Evolutionary conservation across 768 basidiomycete species (phyloP), one percentile per base, ranked within the genome.

Genomic region (Melanogaster broomeanus): DNA sequence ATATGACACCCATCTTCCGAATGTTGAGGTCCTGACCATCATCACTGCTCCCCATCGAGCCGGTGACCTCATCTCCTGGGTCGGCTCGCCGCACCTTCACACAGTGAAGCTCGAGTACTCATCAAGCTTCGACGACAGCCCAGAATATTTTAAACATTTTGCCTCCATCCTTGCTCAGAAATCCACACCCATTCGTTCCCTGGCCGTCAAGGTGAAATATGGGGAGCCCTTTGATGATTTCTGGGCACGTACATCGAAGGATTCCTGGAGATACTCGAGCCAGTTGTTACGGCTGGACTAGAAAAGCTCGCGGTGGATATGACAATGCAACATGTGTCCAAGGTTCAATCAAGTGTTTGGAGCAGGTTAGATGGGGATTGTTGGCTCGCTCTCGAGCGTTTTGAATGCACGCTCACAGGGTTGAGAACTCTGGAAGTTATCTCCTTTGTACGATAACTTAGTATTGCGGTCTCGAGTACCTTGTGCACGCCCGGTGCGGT

Each of bases 71-170:
- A 16, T 52, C 9, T 49, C 54, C 24, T 28, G 27, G n/a, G 35
- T 58, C 30, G 33, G 39, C 28, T 58, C 54, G 6, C 57, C 50
- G 4, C 48, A 46, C 40, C 57, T 58, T 38, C n/a, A 11, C 19
- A 48, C 55, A 2, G 50, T 58, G 34, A 52, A 33, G 8, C 42
- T 58, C 3, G 42, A 48, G 24, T 37, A 51, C 18, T 42, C 25
- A 18, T 42, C 47, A 12, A 49, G 42, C 34, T 40, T 47, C 21
- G 38, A 45, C 1, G 51, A 45, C 28, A 7, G 48, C 5, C 18
- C 45, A 1, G 56, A 51, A 27, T 56, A 56, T 12, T 13, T 31
- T 31, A 21, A 27, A 0, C 46, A 39, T 35, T 35, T 58, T 21
- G 48, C 57, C 35, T 18, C 7, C 1, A 30, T 44, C 45, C 53